A percentile compares a stretch with the other conserved stretches of the same genome.
Evolutionary conservation across 164 flowering plant species (phyloP).

Genomic region (Berberis vulgaris): DNA sequence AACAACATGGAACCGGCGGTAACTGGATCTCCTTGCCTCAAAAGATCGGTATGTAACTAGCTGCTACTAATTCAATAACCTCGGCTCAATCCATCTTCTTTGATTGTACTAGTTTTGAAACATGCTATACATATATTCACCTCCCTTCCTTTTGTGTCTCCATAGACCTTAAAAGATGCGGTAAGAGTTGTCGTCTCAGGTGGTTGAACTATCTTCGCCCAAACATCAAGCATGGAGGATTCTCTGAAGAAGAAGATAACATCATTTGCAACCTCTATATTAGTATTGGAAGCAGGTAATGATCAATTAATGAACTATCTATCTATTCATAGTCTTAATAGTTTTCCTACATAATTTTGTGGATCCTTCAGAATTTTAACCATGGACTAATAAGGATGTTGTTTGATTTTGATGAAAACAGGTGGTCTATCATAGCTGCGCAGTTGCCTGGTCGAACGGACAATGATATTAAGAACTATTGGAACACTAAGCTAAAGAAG

Average conservation of each 20-base stretch:
- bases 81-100: not conserved
- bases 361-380: not conserved
- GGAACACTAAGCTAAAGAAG: slow-evolving; percentile 89
- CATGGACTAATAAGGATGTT: no score
- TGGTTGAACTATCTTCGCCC: slow-evolving; percentile 90
- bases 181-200: slow-evolving; percentile 83
- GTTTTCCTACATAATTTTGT: not conserved
- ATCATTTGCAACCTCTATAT: slow-evolving; percentile 71
- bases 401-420: slow-evolving; percentile 9
- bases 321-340: no score
- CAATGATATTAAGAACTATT: slow-evolving; percentile 81
- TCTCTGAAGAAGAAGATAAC: slow-evolving; percentile 85
- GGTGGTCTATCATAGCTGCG: slow-evolving; percentile 87
- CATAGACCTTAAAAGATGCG: slow-evolving; percentile 77
- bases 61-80: no score
- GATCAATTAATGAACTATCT: not conserved
- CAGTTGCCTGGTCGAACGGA: slow-evolving; percentile 83
- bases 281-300: slow-evolving; percentile 81
- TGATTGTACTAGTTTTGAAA: not conserved
- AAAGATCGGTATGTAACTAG: slow-evolving; percentile 44
- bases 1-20: slow-evolving; percentile 66
- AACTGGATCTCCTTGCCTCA: slow-evolving; percentile 91
- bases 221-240: slow-evolving; percentile 80
- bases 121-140: not conserved
- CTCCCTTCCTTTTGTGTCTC: not conserved